Evolutionary conservation across 2,329 filamentous ascomycete species (phyloP), one percentile per base, ranked within the genome.

Genomic region (Diaporthe humulicola): DNA sequence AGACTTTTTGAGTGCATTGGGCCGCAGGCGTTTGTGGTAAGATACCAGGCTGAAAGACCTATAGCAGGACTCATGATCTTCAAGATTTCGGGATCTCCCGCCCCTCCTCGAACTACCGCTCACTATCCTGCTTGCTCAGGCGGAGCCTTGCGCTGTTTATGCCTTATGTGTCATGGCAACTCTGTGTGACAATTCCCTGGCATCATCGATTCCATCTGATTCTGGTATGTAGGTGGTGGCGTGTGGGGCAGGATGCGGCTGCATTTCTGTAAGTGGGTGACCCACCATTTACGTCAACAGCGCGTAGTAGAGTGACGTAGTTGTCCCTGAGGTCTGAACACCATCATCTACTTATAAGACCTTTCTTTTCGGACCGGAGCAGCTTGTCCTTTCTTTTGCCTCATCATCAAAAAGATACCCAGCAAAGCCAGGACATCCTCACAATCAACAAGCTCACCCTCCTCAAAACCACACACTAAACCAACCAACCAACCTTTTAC

Each of bases 201-300:
- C 33, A 36, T 30, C 64, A 38, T 19, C 30, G 48, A 40, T 69
- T 73, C 50, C 60, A 69, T 73, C 52, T n/a, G 56, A 71, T 66
- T 67, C 22, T 52, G 40, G 66, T 50, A 71, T 52, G 42, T 25
- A 61, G 67, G 52, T n/a, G 40, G 70, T 75, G 54, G 45, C 48
- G 56, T 71, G 64, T 67, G 57, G 64, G 33, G 71, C 42, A 30
- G 28, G 50, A 58, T 74, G 64, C 71, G 57, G 71, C 71, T 71
- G 25, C 52, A 73, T 17, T 22, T 33, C 30, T 66, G 48, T 56
- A n/a, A 52, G 56, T 54, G 60, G 30, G 28, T 17, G 67, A 42
- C 40, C 69, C 72, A 73, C 61, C 67, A 73, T 76, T 76, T 73
- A 76, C 75, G 75, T 76, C 75, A 76, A 76, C 40, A 19, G 64